Percentiles rank a stretch among this genome's conserved stretches.
phyloP scores from a whole-genome alignment of 805 yeast species.

The Saturnispora diversa region DNA sequence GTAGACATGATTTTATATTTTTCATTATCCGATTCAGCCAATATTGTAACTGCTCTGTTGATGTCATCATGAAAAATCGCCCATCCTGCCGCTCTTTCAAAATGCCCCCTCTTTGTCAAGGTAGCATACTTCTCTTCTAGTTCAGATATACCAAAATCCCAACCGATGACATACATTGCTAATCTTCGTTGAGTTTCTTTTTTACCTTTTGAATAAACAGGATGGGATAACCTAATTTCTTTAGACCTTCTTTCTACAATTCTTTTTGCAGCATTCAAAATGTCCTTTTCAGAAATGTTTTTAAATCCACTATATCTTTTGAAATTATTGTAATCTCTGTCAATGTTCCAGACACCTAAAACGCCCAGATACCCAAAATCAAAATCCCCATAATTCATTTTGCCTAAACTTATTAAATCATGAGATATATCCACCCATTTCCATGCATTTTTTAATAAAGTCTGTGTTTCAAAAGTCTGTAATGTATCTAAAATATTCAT shows the following conservation, averaged over 20 bases:
- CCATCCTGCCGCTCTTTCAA: conserved; percentile 95
- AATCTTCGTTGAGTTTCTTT: conserved; percentile 62
- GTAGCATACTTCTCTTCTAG: conserved; percentile 58
- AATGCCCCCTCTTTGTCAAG: conserved; percentile 49
- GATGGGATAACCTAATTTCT: conserved; percentile 40
- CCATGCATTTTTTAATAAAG: conserved; percentile 76
- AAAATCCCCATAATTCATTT: conserved; percentile 59
- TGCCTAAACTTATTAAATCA: conserved; percentile 52
- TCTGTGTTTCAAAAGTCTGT: conserved; percentile 42
- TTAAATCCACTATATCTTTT: conserved; percentile 35
- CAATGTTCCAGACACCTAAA: conserved; percentile 80
- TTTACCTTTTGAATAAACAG: conserved; percentile 33
- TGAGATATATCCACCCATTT: conserved; percentile 77
- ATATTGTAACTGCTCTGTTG: conserved; percentile 66
- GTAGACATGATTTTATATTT: conserved; percentile 75
- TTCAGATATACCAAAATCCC: conserved; percentile 74
- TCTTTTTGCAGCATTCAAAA: conserved; percentile 41
- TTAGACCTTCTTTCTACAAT: conserved; percentile 36
- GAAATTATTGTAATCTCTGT: conserved; percentile 35
- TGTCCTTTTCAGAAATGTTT: conserved; percentile 34
- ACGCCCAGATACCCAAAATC: conserved; percentile 89
- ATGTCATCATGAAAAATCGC: conserved; percentile 92
- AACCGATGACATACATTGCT: conserved; percentile 80
- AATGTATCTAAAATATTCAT: conserved; percentile 49
- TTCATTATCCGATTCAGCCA: conserved; percentile 66